Base-by-base conservation (phyloP, 75 land plant species). In the Picea glauca region DNA sequence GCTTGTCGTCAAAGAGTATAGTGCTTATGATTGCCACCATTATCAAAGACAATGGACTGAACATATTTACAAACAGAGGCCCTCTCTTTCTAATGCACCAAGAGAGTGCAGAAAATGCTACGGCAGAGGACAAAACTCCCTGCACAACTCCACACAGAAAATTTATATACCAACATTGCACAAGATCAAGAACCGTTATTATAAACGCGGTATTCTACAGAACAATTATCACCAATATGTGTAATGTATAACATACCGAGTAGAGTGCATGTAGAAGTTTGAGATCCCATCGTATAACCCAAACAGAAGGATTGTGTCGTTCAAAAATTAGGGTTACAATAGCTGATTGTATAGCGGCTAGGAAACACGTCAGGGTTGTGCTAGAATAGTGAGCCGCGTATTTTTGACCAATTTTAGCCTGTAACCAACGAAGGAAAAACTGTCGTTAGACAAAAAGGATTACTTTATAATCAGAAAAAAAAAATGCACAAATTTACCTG, bases 41-140 rank as follows among this genome's bases (percentile, higher is more conserved):
- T 4, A 96, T 83, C 79, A 89, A 87, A n/a, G 88, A 76, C 20
- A 93, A 68, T 11, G 98, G 98, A 63, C 81, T 81, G 76, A 90
- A 95, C 56, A 93, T 85, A 56, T 96, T 85, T 31, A 93, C 93
- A 80, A 95, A 83, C 38, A 95, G 84, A 30, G 98, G 94, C 0
- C 98, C 98, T 62, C 83, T 89, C 64, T 85, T 75, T 62, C 81
- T 76, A 20, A 94, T 84, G 76, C 93, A 91, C 98, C 96, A 95
- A 18, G 90, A 46, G 88, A 91, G 90, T 46, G 81, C 83, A 43
- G 90, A 79, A 57, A 76, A 88, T 54, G 87, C 84, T 50, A 93
- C 12, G 5, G 88, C 93, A 0, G 85, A 43, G 1, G 98, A 91
- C 11, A 83, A 84, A 17, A 95, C 79, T 61, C 85, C 85, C 85